Conservation (phyloP, 768 basidiomycete genomes). For the Amanita jacksonii region DNA sequence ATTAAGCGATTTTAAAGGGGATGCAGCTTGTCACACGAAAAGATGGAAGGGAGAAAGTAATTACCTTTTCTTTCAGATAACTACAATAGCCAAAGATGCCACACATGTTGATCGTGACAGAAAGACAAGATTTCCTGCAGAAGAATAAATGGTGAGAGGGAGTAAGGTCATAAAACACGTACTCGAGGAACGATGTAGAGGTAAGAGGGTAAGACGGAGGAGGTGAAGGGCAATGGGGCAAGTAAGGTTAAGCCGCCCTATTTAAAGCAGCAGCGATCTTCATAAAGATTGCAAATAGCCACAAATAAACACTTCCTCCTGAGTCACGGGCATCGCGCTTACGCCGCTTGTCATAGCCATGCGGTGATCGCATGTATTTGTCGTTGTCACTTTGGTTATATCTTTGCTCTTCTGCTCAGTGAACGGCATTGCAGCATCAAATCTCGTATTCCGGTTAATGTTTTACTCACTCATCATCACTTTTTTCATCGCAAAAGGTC, state of each 20-base stretch:
- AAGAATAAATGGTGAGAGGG: too few relatives aligned
- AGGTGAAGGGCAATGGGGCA: neutral
- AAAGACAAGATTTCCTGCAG: neutral
- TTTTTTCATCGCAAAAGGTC: too few relatives aligned
- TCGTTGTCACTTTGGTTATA: neutral
- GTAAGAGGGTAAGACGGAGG: neutral
- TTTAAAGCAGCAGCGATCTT: slow-evolving; percentile 5
- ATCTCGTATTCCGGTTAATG: neutral
- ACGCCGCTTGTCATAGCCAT: neutral
- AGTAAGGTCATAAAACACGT: neutral
- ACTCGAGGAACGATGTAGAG: neutral
- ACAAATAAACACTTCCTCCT: slow-evolving; percentile 4
- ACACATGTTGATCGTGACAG: slow-evolving; percentile 46
- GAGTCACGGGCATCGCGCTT: slow-evolving; percentile 3
- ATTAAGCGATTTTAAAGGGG: neutral
- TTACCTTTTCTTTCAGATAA: slow-evolving; percentile 88
- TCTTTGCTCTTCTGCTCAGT: neutral
- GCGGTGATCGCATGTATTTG: neutral
- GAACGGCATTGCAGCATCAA: neutral
- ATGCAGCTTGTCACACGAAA: neutral
- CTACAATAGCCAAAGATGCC: slow-evolving; percentile 97
- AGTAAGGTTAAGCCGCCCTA: neutral
- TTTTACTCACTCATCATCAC: neutral
- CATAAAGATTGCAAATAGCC: neutral
- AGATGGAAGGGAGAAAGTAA: neutral